phyloP scores from a whole-genome alignment of 2,329 filamentous ascomycete species.

The Fonsecaea pugnacius region DNA sequence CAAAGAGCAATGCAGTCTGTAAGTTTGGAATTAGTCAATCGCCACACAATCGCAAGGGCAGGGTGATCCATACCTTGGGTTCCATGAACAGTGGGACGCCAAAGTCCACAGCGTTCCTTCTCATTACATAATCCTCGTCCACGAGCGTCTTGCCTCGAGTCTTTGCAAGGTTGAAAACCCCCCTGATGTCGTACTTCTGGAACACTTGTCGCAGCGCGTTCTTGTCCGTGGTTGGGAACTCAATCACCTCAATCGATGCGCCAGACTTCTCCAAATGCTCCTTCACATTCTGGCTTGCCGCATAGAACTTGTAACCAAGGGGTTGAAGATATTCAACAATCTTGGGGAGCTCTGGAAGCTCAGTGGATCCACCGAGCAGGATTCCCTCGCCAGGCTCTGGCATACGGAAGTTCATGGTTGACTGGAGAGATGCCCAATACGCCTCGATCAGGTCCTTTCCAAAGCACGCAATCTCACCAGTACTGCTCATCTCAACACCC shows the following conservation, averaged over 20 bases:
- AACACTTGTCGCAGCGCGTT: slow-evolving; percentile 92
- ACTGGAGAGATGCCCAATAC: slow-evolving; percentile 96
- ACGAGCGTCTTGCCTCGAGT: slow-evolving; percentile 78
- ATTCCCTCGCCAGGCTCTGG: slow-evolving; percentile 94
- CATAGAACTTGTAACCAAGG: slow-evolving; percentile 92
- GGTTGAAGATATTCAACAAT: slow-evolving; percentile 87
- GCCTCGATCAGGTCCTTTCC: slow-evolving; percentile 94
- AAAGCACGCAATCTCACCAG: slow-evolving; percentile 98
- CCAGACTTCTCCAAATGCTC: slow-evolving; percentile 68
- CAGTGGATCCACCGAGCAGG: slow-evolving; percentile 84
- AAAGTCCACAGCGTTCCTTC: slow-evolving; percentile 97
- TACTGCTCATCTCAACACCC: slow-evolving; percentile 95
- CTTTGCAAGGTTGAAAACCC: slow-evolving; percentile 92
- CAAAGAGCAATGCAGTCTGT: slow-evolving; percentile 92
- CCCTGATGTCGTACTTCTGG: slow-evolving; percentile 93
- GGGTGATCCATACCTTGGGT: slow-evolving; percentile 28
- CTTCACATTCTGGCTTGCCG: slow-evolving; percentile 81
- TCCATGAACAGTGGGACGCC: slow-evolving; percentile 81
- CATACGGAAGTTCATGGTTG: slow-evolving; percentile 98
- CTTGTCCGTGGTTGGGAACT: slow-evolving; percentile 97
- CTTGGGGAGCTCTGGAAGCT: slow-evolving; percentile 70
- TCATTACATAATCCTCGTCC: slow-evolving; percentile 98
- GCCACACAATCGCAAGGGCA: slow-evolving; percentile 4
- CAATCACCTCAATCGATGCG: slow-evolving; percentile 78
- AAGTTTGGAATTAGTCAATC: slow-evolving; percentile 40